Percentiles rank a stretch among this genome's conserved stretches.
Evolutionary conservation across 352 stramenopile species (phyloP).

Genomic region (Plasmopara halstedii): DNA sequence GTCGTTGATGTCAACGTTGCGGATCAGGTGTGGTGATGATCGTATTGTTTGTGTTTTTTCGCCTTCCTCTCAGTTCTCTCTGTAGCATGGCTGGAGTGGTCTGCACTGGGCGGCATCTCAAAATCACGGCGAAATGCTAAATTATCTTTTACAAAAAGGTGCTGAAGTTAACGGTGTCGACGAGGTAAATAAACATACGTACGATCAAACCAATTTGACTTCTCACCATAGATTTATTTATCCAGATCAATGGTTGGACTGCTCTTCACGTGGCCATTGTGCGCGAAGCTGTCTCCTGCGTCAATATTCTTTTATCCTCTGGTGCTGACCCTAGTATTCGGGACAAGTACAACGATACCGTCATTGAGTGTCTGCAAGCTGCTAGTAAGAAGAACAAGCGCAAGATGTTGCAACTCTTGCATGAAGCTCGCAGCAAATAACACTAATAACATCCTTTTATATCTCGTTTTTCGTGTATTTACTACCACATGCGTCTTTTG

Average conservation of each 20-base stretch:
- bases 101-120: slow-evolving; percentile 74
- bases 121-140: slow-evolving; percentile 43
- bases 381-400: slow-evolving; percentile 36
- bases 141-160: slow-evolving; percentile 34
- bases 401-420: slow-evolving; percentile 37
- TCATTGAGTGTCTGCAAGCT: slow-evolving; percentile 28
- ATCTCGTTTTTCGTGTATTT: slow-evolving; percentile 23
- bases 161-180: slow-evolving; percentile 49
- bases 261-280: slow-evolving; percentile 59
- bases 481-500: slow-evolving; percentile 3
- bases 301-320: slow-evolving; percentile 36
- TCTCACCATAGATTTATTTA: no score
- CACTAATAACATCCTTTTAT: slow-evolving; percentile 8
- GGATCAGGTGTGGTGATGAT: slow-evolving; percentile 38
- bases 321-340: slow-evolving; percentile 30
- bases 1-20: slow-evolving; percentile 39
- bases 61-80: neutral
- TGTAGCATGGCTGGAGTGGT: slow-evolving; percentile 66
- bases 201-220: no score
- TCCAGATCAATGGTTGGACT: slow-evolving; percentile 56
- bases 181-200: no score
- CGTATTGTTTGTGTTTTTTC: neutral
- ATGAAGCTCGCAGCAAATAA: slow-evolving; percentile 5
- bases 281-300: slow-evolving; percentile 34
- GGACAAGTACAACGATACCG: slow-evolving; percentile 51